phyloP scores from a whole-genome alignment of 2,329 filamentous ascomycete genomes.

The Xylariaceae sp. region DNA sequence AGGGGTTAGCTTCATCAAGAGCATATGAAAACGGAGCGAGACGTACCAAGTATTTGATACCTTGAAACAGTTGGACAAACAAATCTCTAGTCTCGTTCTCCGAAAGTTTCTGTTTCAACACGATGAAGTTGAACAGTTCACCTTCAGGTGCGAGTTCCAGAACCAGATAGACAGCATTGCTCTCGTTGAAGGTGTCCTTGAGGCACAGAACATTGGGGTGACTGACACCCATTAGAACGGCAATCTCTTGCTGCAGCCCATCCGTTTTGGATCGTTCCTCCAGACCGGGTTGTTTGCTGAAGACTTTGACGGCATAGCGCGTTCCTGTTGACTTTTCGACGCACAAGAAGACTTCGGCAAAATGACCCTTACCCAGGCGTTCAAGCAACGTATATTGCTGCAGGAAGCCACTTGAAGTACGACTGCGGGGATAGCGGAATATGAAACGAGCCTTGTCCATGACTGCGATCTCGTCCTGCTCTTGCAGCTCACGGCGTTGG shows the following conservation, averaged over 20 bases:
- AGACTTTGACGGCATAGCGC: slow-evolving; percentile 89
- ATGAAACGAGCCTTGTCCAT: slow-evolving; percentile 82
- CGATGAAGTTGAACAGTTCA: slow-evolving; percentile 93
- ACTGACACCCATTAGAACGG: slow-evolving; percentile 93
- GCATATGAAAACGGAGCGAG: slow-evolving; percentile 23
- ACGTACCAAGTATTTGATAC: slow-evolving; percentile 88
- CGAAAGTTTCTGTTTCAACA: slow-evolving; percentile 81
- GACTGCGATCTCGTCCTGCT: slow-evolving; percentile 87
- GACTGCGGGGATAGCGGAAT: slow-evolving; percentile 80
- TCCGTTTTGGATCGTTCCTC: slow-evolving; percentile 82
- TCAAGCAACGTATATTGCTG: slow-evolving; percentile 83
- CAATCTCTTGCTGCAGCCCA: slow-evolving; percentile 90
- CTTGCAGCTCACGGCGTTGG: slow-evolving; percentile 80
- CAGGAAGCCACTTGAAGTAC: slow-evolving; percentile 71
- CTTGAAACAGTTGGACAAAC: slow-evolving; percentile 88
- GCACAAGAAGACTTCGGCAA: slow-evolving; percentile 88
- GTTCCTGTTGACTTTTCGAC: slow-evolving; percentile 79
- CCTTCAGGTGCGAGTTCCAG: slow-evolving; percentile 88
- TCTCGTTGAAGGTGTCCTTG: slow-evolving; percentile 92
- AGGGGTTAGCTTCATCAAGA: slow-evolving; percentile 5
- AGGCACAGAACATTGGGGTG: slow-evolving; percentile 90
- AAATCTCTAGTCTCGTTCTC: slow-evolving; percentile 82
- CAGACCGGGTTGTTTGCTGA: slow-evolving; percentile 77
- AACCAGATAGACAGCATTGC: slow-evolving; percentile 84
- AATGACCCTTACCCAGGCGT: slow-evolving; percentile 90